phyloP scores from a whole-genome alignment of 192 early-diverging fungal genomes.

The Coemansia sp. region DNA sequence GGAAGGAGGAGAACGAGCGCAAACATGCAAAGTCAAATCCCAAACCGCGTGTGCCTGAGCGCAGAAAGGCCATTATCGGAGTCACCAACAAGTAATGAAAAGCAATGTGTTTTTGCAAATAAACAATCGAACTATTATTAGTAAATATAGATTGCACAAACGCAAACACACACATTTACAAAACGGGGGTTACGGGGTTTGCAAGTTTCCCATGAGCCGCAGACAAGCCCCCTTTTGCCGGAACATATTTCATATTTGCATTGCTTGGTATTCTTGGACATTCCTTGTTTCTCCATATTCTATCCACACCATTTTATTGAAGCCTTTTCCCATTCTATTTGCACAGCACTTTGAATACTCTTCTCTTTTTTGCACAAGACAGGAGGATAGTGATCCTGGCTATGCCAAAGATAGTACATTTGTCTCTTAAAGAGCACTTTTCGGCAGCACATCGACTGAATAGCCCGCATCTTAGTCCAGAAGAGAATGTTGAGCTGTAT shows the following conservation, averaged over 20 bases:
- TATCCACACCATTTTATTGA: too few relatives aligned
- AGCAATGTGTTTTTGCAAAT: not conserved
- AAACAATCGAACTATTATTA: not conserved
- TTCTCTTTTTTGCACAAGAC: not conserved
- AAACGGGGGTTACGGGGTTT: not conserved
- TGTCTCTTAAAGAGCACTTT: constrained; percentile 77
- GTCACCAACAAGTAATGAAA: constrained; percentile 48
- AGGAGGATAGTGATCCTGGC: not conserved
- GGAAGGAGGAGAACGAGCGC: constrained; percentile 88
- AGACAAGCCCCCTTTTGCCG: not conserved
- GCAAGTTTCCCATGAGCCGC: not conserved
- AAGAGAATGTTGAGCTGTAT: constrained; percentile 72
- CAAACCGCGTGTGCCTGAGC: constrained; percentile 65
- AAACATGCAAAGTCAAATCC: constrained; percentile 73
- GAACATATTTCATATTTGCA: too few relatives aligned
- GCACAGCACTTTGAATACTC: not conserved
- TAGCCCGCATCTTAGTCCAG: constrained; percentile 67
- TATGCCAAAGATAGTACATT: constrained; percentile 61
- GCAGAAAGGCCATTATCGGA: constrained; percentile 70
- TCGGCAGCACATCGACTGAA: constrained; percentile 90
- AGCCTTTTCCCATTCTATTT: too few relatives aligned
- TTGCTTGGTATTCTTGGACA: too few relatives aligned
- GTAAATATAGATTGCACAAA: not conserved
- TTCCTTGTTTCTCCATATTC: too few relatives aligned
- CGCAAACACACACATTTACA: not conserved